Base-by-base conservation (phyloP, 768 basidiomycete genomes). In the Rhizopogon roseolus region DNA sequence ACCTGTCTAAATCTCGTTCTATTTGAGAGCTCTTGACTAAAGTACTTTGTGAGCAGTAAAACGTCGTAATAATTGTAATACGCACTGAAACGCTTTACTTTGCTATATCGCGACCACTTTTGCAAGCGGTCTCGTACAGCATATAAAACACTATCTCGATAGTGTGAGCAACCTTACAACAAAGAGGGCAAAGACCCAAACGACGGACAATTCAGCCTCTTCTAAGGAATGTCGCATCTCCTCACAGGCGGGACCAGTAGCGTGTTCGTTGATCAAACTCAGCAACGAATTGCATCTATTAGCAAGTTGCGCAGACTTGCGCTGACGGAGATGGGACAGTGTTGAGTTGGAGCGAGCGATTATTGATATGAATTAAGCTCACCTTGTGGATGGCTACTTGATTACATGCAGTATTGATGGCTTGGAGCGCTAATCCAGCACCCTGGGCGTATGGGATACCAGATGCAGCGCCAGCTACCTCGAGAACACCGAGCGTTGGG, bases 351-450 rank as follows among this genome's bases (percentile, higher is more conserved):
- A 52, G 29, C 45, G 1, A 25, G 37, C 5, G 34, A 36, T 13
- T 8, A 7, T 10, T 8, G 13, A 34, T 11, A 25, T 16, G 53
- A 36, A 52, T 41, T 55, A 48, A 38, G 44, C 58, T 54, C 49
- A 81, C 82, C 75, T 81, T 82, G 62, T 81, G 74, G 19, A 74
- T 62, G 19, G 70, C 62, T 17, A 82, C 71, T 53, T 80, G 68
- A 6, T 76, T 69, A 57, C 81, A 84, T 17, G 71, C 55, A 6
- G 64, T 53, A n/a, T 68, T 65, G 55, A 83, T 80, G 52, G 76
- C 71, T 55, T 76, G 69, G 8, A 81, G 57, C 0, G 74, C 55
- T 51, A 73, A 64, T 6, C 75, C 76, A 16, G 73, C 76, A 4
- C 76, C 70, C 0, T 76, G 70, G 27, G 74, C 72, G 41, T 73